Percentiles rank a stretch among this genome's conserved stretches.
Evolutionary conservation across 345 rosid genomes (phyloP).

Genomic region (Melaleuca alternifolia): DNA sequence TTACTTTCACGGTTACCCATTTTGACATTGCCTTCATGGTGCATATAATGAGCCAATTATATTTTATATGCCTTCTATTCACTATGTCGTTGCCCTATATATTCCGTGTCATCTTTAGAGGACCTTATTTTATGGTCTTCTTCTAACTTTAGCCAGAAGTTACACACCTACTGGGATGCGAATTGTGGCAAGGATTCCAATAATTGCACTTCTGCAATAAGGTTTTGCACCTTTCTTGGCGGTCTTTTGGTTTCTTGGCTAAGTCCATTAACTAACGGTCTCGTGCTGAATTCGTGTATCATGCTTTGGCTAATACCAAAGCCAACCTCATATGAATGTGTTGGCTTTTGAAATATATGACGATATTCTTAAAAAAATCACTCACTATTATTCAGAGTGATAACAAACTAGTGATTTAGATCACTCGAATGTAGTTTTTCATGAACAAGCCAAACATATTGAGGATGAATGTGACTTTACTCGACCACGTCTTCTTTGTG

Average conservation of each 20-base stretch:
- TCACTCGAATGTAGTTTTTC: not conserved
- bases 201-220: not conserved
- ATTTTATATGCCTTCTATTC: not conserved
- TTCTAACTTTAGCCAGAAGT: not conserved
- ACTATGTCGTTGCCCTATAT: not conserved
- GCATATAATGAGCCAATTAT: not conserved
- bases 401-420: not conserved
- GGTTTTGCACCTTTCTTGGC: not conserved
- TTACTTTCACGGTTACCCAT: not conserved
- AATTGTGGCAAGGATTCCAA: not conserved
- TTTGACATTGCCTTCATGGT: not conserved
- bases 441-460: not conserved
- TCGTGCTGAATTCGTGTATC: not conserved
- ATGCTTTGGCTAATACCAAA: not conserved
- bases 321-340: not conserved
- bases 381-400: not conserved
- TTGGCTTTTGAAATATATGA: not conserved
- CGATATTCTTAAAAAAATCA: not conserved
- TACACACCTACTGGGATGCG: not conserved
- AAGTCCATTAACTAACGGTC: not conserved
- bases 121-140: not conserved
- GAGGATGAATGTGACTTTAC: not conserved
- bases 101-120: not conserved
- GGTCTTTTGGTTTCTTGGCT: not conserved
- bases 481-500: not conserved